These are phyloP conservation scores for Byssothecium circinans DNA, from an alignment of 2,329 filamentous ascomycete species.

Conservation along the genomic window DNA sequence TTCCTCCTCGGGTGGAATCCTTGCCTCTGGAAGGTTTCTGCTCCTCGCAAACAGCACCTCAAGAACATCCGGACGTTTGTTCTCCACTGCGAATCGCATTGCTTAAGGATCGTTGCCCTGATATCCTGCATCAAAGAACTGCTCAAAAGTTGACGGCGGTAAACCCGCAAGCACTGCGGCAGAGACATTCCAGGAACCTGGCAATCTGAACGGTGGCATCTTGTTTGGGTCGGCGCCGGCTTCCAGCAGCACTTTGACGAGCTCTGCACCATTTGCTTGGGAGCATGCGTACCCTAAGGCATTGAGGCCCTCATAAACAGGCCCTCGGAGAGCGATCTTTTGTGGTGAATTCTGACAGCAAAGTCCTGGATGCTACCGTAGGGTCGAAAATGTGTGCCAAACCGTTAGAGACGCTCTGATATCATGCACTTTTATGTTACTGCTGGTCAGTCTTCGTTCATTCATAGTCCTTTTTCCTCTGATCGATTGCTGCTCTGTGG, in stretches of 20 bases:
- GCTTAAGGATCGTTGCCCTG: conserved; percentile 4
- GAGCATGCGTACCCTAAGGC: conserved; percentile 7
- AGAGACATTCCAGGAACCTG: conserved; percentile 5
- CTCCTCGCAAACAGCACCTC: conserved; percentile 6
- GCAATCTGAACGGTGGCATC: conserved; percentile 6
- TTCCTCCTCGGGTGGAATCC: conserved; percentile 4
- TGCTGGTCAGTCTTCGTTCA: too few relatives aligned
- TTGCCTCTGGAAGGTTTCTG: conserved; percentile 1
- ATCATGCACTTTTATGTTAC: too few relatives aligned
- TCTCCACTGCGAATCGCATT: conserved; percentile 4
- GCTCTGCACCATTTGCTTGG: conserved; percentile 2
- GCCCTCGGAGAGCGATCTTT: too few relatives aligned
- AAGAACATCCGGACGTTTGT: conserved; percentile 6
- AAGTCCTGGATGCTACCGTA: too few relatives aligned
- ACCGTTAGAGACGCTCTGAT: too few relatives aligned
- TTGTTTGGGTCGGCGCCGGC: conserved; percentile 10
- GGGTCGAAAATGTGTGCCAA: too few relatives aligned
- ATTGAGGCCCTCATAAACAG: neutral
- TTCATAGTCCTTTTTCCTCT: too few relatives aligned
- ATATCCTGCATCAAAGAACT: conserved; percentile 10
- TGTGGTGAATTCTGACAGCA: too few relatives aligned
- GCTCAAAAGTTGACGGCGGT: conserved; percentile 8
- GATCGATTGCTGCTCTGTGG: too few relatives aligned
- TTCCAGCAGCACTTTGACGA: conserved; percentile 12
- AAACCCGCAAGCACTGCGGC: conserved; percentile 4